Conservation (phyloP, 345 rosid species). For the Aurinia saxatilis region DNA sequence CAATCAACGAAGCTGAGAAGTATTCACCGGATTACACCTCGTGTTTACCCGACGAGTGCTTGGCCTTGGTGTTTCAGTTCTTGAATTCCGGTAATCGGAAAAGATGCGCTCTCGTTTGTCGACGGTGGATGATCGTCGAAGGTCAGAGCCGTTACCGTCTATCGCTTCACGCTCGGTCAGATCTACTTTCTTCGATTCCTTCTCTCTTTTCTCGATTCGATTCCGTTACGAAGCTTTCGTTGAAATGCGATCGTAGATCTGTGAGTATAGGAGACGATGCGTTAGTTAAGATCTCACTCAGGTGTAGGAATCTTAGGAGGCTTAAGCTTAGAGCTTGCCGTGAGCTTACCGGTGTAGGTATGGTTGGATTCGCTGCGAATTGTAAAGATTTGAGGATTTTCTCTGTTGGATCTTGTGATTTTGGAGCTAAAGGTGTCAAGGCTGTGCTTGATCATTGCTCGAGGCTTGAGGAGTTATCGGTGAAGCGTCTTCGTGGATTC, state of each 20-base stretch:
- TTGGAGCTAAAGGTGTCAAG: conserved; percentile 81
- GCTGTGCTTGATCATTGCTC: conserved; percentile 73
- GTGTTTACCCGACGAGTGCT: conserved; percentile 71
- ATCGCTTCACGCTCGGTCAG: conserved; percentile 63
- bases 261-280: conserved; percentile 71
- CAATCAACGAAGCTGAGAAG: conserved; percentile 23
- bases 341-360: conserved; percentile 66
- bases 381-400: conserved; percentile 72
- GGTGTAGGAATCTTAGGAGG: conserved; percentile 62
- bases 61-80: conserved; percentile 68
- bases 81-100: conserved; percentile 59
- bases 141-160: conserved; percentile 86
- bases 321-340: conserved; percentile 83
- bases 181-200: conserved; percentile 43
- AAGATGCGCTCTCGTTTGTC: conserved; percentile 59
- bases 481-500: conserved; percentile 76
- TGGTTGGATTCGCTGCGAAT: conserved; percentile 55
- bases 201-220: conserved; percentile 73
- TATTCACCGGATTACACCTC: conserved; percentile 44
- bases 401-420: conserved; percentile 73
- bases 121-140: conserved; percentile 65
- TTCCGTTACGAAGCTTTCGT: conserved; percentile 75
- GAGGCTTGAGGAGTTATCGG: conserved; percentile 59
- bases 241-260: conserved; percentile 79
- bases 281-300: conserved; percentile 50